A percentile compares a stretch with the other conserved stretches of the same genome.
phyloP scores from a whole-genome alignment of 768 basidiomycete species.

The Mycena latifolia region DNA sequence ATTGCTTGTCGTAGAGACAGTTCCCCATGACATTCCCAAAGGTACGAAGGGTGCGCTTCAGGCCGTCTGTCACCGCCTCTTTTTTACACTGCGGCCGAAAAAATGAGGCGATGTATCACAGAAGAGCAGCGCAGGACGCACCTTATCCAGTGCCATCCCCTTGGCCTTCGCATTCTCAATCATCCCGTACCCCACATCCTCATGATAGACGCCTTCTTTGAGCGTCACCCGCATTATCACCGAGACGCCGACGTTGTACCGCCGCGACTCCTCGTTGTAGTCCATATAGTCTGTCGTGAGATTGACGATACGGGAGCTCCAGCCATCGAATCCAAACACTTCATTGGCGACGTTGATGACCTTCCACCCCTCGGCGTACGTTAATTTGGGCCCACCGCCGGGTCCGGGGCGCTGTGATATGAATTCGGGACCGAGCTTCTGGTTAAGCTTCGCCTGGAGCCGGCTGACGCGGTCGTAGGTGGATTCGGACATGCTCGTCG shows the following conservation, averaged over 20 bases:
- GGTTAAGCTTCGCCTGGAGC: conserved; percentile 85
- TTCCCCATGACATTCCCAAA: conserved; percentile 97
- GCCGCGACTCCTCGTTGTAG: conserved; percentile 71
- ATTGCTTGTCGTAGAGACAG: conserved; percentile 96
- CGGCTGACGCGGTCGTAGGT: conserved; percentile 75
- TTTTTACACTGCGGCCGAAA: conserved; percentile 85
- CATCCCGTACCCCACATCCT: conserved; percentile 94
- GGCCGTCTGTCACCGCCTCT: conserved; percentile 94
- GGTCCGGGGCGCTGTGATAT: conserved; percentile 92
- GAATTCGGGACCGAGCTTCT: conserved; percentile 94
- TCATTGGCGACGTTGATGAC: conserved; percentile 98
- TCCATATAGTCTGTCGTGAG: conserved; percentile 87
- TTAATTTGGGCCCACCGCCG: conserved; percentile 87
- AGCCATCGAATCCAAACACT: conserved; percentile 98
- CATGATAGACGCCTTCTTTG: conserved; percentile 89
- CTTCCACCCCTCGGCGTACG: conserved; percentile 98
- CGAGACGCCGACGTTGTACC: conserved; percentile 82
- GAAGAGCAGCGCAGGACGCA: conserved; percentile 48
- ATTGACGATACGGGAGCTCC: conserved; percentile 85
- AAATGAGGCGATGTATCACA: background rate
- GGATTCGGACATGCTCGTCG: conserved; percentile 66
- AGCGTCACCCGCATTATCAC: conserved; percentile 91
- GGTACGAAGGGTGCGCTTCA: conserved; percentile 91
- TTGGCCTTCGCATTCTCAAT: conserved; percentile 90
- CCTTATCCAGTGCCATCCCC: conserved; percentile 92